A percentile compares a stretch with the other conserved stretches of the same genome.
These are phyloP conservation scores for Rehmannia glutinosa DNA, from an alignment of 257 asterid genomes.

Conservation along the genomic window DNA sequence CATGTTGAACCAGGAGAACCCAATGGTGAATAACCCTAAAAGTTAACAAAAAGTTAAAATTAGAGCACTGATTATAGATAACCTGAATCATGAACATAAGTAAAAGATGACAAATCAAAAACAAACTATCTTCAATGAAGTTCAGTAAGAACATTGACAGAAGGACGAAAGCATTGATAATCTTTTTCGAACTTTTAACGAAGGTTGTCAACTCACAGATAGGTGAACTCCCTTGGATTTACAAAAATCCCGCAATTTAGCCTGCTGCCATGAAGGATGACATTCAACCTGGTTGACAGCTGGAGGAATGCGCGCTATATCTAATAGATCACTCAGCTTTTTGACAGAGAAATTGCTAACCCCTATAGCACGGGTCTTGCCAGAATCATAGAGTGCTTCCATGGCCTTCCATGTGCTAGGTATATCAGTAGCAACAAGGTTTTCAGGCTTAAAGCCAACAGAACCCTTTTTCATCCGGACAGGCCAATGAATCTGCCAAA, in stretches of 20 bases:
- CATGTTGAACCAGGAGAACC: conserved; percentile 82
- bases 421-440: conserved; percentile 46
- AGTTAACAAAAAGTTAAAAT: background rate
- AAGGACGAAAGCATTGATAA: no score
- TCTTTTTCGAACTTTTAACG: no score
- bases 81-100: background rate
- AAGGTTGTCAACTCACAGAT: conserved; percentile 48
- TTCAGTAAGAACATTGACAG: no score
- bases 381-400: conserved; percentile 66
- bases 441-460: conserved; percentile 43
- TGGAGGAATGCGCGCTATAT: conserved; percentile 61
- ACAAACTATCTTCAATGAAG: background rate
- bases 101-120: background rate
- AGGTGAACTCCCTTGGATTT: conserved; percentile 71
- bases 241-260: conserved; percentile 53
- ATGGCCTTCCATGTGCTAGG: conserved; percentile 81
- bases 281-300: conserved; percentile 85
- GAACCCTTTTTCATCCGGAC: conserved; percentile 50
- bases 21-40: conserved; percentile 77
- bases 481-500: conserved; percentile 77
- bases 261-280: conserved; percentile 78
- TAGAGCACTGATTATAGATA: background rate
- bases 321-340: conserved; percentile 55
- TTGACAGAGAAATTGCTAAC: conserved; percentile 72
- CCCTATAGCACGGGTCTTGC: conserved; percentile 73